Conservation (phyloP, 176 grass and related monocot genomes). For the Ananas comosus region DNA sequence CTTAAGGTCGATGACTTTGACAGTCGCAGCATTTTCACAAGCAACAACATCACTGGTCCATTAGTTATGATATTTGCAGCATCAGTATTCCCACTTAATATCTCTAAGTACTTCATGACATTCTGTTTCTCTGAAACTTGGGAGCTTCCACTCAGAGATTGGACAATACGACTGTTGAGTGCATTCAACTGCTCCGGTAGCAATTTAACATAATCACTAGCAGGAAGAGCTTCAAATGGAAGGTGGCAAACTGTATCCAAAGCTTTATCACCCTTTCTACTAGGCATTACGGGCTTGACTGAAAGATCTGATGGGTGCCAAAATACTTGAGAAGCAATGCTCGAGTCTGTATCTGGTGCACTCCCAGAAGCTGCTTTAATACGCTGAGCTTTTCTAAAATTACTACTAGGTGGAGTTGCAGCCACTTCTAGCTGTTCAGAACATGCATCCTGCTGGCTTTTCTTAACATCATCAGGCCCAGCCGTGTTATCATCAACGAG, state of each 20-base stretch:
- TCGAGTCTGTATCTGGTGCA: constrained; percentile 48
- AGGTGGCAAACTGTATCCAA: constrained; percentile 35
- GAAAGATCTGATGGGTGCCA: constrained; percentile 89
- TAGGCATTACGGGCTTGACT: constrained; percentile 97
- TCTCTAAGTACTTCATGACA: constrained; percentile 80
- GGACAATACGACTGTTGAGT: constrained; percentile 66
- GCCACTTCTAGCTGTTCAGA: constrained; percentile 41
- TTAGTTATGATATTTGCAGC: constrained; percentile 81
- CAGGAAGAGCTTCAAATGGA: constrained; percentile 63
- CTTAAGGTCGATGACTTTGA: constrained; percentile 67
- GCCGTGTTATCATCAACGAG: constrained; percentile 37
- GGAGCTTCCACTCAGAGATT: constrained; percentile 74
- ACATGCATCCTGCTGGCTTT: constrained; percentile 37
- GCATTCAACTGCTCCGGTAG: constrained; percentile 63
- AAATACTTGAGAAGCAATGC: constrained; percentile 54
- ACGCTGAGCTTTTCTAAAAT: constrained; percentile 54
- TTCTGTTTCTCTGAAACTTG: constrained; percentile 95
- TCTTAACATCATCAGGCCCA: constrained; percentile 31
- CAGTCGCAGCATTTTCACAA: constrained; percentile 85
- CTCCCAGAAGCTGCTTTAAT: constrained; percentile 41
- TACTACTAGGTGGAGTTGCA: constrained; percentile 48
- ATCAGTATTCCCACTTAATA: constrained; percentile 77
- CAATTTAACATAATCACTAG: constrained; percentile 72
- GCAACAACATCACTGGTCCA: constrained; percentile 69
- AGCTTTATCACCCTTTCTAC: constrained; percentile 72